Percentiles rank a stretch among this genome's conserved stretches.
Evolutionary conservation across 2,329 filamentous ascomycete species (phyloP).

Genomic region (Cyphellophora europaea): DNA sequence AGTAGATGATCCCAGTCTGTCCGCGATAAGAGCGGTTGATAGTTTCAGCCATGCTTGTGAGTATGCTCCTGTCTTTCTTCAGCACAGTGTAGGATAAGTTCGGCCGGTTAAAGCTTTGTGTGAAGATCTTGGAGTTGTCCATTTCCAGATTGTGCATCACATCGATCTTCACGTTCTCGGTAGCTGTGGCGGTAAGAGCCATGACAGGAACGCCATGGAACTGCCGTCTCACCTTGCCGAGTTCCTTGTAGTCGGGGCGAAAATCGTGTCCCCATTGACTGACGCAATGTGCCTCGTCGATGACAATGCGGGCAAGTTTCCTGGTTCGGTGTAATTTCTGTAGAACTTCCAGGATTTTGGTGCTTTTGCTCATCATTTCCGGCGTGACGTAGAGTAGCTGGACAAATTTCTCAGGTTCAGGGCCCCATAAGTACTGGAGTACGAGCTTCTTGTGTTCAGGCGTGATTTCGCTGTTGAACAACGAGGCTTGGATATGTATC

Average conservation of each 20-base stretch:
- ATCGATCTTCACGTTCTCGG: constrained; percentile 82
- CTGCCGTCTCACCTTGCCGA: constrained; percentile 63
- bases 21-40: constrained; percentile 62
- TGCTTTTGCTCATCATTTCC: constrained; percentile 86
- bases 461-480: constrained; percentile 70
- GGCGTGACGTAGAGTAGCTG: constrained; percentile 92
- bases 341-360: constrained; percentile 57
- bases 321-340: constrained; percentile 56
- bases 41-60: constrained; percentile 43
- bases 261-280: constrained; percentile 99
- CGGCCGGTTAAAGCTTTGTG: constrained; percentile 93
- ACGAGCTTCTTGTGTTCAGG: constrained; percentile 56
- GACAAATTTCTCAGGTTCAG: constrained; percentile 63
- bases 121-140: constrained; percentile 64
- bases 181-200: constrained; percentile 91
- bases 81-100: constrained; percentile 86
- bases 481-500: constrained; percentile 66
- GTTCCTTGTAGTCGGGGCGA: constrained; percentile 82
- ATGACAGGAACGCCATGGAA: constrained; percentile 81
- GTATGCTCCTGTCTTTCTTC: constrained; percentile 53
- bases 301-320: constrained; percentile 81
- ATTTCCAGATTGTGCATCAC: constrained; percentile 89
- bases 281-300: constrained; percentile 98
- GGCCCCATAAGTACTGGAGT: constrained; percentile 52
- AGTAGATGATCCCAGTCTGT: constrained; percentile 87